Percentiles rank a stretch among this genome's conserved stretches.
Evolutionary conservation across 1,284 basidiomycete genomes (phyloP).

Genomic region (Apiotrichum gamsii): DNA sequence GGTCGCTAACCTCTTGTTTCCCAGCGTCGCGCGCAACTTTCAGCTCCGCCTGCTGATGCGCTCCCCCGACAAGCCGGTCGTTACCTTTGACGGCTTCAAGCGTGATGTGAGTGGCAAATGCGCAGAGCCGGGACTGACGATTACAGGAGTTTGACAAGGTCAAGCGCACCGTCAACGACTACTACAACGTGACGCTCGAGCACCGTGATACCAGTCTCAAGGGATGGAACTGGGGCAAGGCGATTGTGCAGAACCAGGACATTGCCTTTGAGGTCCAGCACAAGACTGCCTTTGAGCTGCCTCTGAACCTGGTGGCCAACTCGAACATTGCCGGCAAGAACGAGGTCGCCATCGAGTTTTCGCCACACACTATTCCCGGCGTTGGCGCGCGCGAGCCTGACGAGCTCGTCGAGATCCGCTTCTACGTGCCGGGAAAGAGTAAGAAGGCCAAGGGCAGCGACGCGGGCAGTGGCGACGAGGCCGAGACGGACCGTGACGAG

Average conservation of each 20-base stretch:
- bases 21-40: slow-evolving; percentile 79
- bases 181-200: slow-evolving; percentile 80
- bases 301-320: slow-evolving; percentile 81
- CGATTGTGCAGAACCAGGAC: slow-evolving; percentile 86
- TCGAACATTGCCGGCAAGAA: slow-evolving; percentile 96
- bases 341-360: slow-evolving; percentile 95
- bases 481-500: slow-evolving; percentile 47
- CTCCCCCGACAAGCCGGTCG: slow-evolving; percentile 56
- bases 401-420: slow-evolving; percentile 92
- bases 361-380: slow-evolving; percentile 50
- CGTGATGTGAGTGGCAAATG: slow-evolving; percentile 61
- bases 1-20: no score
- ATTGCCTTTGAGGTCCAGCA: slow-evolving; percentile 85
- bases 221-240: slow-evolving; percentile 98
- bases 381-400: slow-evolving; percentile 54
- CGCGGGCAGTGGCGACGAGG: slow-evolving; percentile 59
- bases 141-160: slow-evolving; percentile 76
- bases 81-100: slow-evolving; percentile 90
- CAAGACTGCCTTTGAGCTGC: slow-evolving; percentile 86
- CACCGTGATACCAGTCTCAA: slow-evolving; percentile 80
- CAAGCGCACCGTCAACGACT: slow-evolving; percentile 67
- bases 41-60: slow-evolving; percentile 69
- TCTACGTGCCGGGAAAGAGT: slow-evolving; percentile 79
- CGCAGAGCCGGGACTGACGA: slow-evolving; percentile 2
- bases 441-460: slow-evolving; percentile 55